Base-by-base conservation (phyloP, 768 basidiomycete species). In the Tylopilus balloui region DNA sequence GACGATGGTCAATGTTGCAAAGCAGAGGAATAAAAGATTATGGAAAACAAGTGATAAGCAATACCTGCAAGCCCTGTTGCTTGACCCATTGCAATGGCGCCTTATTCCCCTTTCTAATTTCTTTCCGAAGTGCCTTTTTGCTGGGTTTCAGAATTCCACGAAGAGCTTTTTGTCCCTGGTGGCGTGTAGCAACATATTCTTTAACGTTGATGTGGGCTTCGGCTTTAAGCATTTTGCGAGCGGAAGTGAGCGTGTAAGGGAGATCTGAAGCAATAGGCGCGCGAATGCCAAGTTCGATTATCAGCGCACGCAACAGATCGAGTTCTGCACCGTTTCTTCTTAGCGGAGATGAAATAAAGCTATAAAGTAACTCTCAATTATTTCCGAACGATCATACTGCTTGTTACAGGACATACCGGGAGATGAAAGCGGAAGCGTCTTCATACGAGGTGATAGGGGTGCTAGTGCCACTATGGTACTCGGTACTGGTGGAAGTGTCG, bases 211-310 rank as follows among this genome's bases (percentile, higher is more conserved):
- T 57, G 60, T 88, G 88, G 0, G 73, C 86, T 34, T 73, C 73
- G 6, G 79, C 69, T 67, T 85, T 88, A 40, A 90, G 66, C 35
- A 84, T 69, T 13, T 77, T 77, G 54, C 78, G 82, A n/a, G 87
- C 88, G 7, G 84, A 73, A n/a, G 66, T 78, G 45, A 90, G 66
- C 0, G 84, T 77, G 25, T 64, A 63, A 3, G 88, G 88, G 3
- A 87, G 70, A 21, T 72, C 65, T 19, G 45, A 59, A 53, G 73
- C 68, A 25, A 69, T 70, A 0, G 73, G 72, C 14, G 71, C 71
- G 58, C 53, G 65, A 45, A 78, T 69, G n/a, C 87, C 87, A n/a
- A 90, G 73, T 67, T 90, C 88, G 52, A 89, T 72, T 55, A 88
- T 81, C 50, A 90, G 76, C 0, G 86, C 81, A 49, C 88, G 88